A percentile compares a stretch with the other conserved stretches of the same genome.
Conservation (phyloP, 1,284 basidiomycete species). For the Boletus semigastroideus region DNA sequence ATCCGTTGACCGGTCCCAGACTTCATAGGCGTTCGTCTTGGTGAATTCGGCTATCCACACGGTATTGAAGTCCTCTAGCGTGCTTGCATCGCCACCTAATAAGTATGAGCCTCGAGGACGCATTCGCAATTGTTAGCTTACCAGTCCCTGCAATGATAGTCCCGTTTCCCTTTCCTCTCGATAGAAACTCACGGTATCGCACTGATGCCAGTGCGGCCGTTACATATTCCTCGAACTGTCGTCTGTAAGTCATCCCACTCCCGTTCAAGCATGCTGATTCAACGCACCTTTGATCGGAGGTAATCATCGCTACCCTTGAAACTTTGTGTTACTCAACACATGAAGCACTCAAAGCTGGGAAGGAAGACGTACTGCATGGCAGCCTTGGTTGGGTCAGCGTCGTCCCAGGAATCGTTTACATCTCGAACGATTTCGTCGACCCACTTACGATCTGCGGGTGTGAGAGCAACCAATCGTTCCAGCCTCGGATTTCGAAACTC, state of each 20-base stretch:
- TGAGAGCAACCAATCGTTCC: conserved; percentile 78
- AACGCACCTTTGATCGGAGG: conserved; percentile 72
- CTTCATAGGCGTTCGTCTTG: conserved; percentile 78
- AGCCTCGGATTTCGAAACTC: conserved; percentile 84
- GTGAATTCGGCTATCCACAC: conserved; percentile 84
- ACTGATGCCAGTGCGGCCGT: conserved; percentile 78
- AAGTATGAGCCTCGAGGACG: background rate
- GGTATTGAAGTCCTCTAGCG: conserved; percentile 76
- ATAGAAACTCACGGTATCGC: conserved; percentile 82
- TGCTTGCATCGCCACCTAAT: conserved; percentile 44
- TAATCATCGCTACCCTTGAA: conserved; percentile 96
- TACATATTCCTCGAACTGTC: conserved; percentile 83
- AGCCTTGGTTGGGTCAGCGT: conserved; percentile 54
- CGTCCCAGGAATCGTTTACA: conserved; percentile 80
- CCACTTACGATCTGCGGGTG: conserved; percentile 95
- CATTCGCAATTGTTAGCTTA: conserved; percentile 26
- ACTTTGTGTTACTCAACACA: conserved; percentile 35
- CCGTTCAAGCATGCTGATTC: conserved; percentile 12
- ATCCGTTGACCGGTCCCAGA: conserved; percentile 88
- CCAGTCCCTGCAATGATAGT: conserved; percentile 65
- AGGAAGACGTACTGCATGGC: conserved; percentile 61
- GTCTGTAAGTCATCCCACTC: background rate
- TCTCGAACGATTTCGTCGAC: conserved; percentile 80
- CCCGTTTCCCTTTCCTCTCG: conserved; percentile 61
- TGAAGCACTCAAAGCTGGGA: background rate